These are phyloP conservation scores for Elaeagnus macrophylla DNA, from an alignment of 306 rosid species.

Conservation along the genomic window DNA sequence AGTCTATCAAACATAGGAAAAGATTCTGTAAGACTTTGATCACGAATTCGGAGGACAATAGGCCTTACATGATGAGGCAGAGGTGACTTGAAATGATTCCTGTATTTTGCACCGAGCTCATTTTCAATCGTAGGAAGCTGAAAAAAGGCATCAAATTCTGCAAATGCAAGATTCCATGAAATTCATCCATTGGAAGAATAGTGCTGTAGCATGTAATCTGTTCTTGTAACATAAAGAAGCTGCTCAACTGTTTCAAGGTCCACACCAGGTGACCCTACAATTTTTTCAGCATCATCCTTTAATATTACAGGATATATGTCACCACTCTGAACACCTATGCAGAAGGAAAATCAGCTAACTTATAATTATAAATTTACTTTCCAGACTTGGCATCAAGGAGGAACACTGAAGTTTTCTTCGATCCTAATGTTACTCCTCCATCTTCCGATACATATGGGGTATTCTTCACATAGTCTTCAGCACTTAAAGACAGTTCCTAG, in stretches of 20 bases:
- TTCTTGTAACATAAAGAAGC: slow-evolving; percentile 16
- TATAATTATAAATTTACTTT: slow-evolving; percentile 7
- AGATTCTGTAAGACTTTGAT: slow-evolving; percentile 12
- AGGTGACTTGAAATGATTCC: slow-evolving; percentile 3
- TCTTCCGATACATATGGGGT: slow-evolving; percentile 11
- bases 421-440: slow-evolving; percentile 26
- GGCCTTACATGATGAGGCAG: slow-evolving; percentile 11
- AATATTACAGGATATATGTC: not conserved
- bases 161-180: slow-evolving; percentile 17
- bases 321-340: slow-evolving; percentile 1
- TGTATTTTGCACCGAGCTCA: slow-evolving; percentile 10
- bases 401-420: slow-evolving; percentile 15
- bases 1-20: slow-evolving; percentile 10
- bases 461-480: slow-evolving; percentile 10
- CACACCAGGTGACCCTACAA: slow-evolving; percentile 2
- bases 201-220: slow-evolving; percentile 22
- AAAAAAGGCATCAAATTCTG: slow-evolving; percentile 20
- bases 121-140: slow-evolving; percentile 8
- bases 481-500: slow-evolving; percentile 10
- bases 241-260: slow-evolving; percentile 12
- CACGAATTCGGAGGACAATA: slow-evolving; percentile 12
- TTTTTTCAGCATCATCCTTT: not conserved
- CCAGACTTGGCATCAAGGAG: slow-evolving; percentile 16
- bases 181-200: not conserved
- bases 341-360: slow-evolving; percentile 1